Percentiles rank a stretch among this genome's conserved stretches.
Evolutionary conservation across 345 rosid genomes (phyloP).

Genomic region (Sisymbrium irio): DNA sequence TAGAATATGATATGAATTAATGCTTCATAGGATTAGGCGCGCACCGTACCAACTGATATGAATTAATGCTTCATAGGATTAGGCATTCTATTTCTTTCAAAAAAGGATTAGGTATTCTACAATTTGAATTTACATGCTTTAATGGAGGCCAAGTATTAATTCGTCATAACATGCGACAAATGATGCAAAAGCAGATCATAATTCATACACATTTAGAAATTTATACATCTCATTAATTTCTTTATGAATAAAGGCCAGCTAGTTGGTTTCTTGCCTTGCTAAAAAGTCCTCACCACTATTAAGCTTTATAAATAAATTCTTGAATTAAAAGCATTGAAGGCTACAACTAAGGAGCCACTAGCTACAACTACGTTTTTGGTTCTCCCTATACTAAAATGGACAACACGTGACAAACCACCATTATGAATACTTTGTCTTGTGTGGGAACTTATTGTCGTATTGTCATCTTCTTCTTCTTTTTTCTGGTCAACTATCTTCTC

Average conservation of each 20-base stretch:
- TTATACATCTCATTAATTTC: background rate
- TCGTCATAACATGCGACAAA: background rate
- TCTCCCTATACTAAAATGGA: slow-evolving; percentile 5
- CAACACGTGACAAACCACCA: slow-evolving; percentile 16
- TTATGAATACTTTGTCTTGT: background rate
- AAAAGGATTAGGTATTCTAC: no score
- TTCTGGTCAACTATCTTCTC: no score
- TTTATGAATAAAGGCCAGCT: background rate
- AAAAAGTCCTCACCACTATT: no score
- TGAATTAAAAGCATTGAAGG: background rate
- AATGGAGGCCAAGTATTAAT: background rate
- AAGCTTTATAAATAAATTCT: background rate
- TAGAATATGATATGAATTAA: no score
- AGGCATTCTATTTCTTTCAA: no score
- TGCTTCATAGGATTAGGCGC: no score
- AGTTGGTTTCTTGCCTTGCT: background rate
- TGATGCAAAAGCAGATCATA: background rate
- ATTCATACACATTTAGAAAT: background rate
- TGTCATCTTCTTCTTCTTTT: background rate
- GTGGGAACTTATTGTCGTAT: background rate
- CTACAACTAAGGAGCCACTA: background rate
- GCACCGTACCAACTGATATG: no score
- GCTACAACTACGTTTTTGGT: background rate
- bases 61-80: no score
- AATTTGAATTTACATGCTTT: no score